Conservation (phyloP, 768 basidiomycete species). For the Pleurotus pulmonarius region DNA sequence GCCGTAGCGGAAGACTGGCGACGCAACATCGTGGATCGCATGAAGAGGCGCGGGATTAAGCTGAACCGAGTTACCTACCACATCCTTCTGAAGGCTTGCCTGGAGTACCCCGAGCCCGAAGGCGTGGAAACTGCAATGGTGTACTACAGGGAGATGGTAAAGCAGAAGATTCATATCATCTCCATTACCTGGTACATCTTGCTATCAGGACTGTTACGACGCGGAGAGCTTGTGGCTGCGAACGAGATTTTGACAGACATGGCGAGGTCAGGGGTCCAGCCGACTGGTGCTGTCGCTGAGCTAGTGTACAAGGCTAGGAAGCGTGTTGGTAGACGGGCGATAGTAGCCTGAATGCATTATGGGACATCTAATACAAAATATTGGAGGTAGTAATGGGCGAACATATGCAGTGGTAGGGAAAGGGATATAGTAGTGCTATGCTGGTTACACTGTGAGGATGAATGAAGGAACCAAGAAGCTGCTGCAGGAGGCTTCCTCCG, state of each 20-base stretch:
- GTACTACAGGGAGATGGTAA: conserved; percentile 61
- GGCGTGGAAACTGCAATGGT: conserved; percentile 53
- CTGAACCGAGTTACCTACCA: conserved; percentile 72
- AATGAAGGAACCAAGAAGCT: conserved; percentile 1
- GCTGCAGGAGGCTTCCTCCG: conserved; percentile 4
- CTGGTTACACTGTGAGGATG: conserved; percentile 1
- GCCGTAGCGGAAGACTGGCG: conserved; percentile 42
- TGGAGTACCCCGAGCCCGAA: conserved; percentile 46
- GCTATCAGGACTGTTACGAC: conserved; percentile 56
- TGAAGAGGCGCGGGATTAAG: conserved; percentile 51
- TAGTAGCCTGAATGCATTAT: neutral
- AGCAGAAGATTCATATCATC: conserved; percentile 39
- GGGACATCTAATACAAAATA: neutral
- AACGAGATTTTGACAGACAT: conserved; percentile 61
- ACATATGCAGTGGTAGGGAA: neutral
- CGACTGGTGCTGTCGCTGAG: conserved; percentile 38
- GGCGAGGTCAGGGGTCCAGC: conserved; percentile 38
- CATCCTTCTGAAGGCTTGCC: conserved; percentile 65
- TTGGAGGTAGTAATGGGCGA: neutral
- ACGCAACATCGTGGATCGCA: conserved; percentile 48
- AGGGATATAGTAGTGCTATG: neutral
- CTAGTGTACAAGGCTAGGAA: conserved; percentile 49
- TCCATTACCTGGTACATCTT: conserved; percentile 78
- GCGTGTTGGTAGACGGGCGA: conserved; percentile 15
- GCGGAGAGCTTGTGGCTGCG: conserved; percentile 59